A percentile compares a stretch with the other conserved stretches of the same genome.
These are phyloP conservation scores for Ceriops decandra DNA, from an alignment of 345 rosid species.

Conservation along the genomic window DNA sequence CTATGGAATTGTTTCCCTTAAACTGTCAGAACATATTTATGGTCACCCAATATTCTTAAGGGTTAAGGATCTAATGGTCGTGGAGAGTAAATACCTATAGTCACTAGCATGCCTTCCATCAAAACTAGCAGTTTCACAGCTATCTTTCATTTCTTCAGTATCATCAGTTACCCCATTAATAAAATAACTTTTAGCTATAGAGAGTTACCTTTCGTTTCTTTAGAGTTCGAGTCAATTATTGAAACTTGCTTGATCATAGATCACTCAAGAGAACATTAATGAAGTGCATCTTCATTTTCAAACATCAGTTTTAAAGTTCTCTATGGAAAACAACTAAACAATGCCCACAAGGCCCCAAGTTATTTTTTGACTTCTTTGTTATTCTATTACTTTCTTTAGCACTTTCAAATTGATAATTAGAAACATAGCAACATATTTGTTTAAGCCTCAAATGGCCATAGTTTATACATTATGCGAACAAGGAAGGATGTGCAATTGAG, in stretches of 20 bases:
- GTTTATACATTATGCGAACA: neutral
- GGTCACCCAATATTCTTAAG: conserved; percentile 68
- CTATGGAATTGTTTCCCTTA: conserved; percentile 54
- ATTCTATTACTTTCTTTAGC: no score
- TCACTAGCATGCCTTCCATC: conserved; percentile 6
- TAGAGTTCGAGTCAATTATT: no score
- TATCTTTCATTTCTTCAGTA: conserved; percentile 57
- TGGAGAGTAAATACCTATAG: conserved; percentile 71
- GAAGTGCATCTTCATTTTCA: no score
- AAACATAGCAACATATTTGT: neutral
- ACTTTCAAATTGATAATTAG: no score
- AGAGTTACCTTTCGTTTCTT: no score
- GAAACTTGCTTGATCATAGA: no score
- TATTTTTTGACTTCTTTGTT: no score
- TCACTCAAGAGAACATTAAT: no score
- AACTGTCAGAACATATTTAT: conserved; percentile 30
- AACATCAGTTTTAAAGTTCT: no score
- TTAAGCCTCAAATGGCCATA: conserved; percentile 7
- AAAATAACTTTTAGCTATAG: no score
- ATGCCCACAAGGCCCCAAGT: no score
- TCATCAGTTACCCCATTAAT: conserved; percentile 46
- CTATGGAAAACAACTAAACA: no score
- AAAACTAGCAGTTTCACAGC: conserved; percentile 20
- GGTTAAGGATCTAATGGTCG: conserved; percentile 74
- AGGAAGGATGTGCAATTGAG: neutral